Evolutionary conservation across 2,329 filamentous ascomycete genomes (phyloP), one percentile per base, ranked within the genome.

Genomic region (Clonostachys solani): DNA sequence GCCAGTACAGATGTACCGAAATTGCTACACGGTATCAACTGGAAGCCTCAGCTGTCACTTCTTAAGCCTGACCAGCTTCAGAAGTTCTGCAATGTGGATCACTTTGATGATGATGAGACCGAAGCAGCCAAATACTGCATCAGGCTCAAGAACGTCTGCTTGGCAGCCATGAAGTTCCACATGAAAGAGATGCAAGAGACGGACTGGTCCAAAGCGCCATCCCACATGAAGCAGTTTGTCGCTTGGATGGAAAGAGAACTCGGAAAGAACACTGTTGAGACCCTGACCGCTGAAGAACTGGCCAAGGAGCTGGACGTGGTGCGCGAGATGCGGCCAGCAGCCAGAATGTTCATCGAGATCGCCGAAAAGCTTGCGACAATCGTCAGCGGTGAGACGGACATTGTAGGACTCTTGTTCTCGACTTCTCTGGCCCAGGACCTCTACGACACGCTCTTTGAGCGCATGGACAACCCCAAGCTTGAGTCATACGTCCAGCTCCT

Each of bases 101-200:
- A 40, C 1, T 53, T 54, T 23, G 40, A 48, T 4, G 52, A 56
- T 41, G 57, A 60, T 29, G 62, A 64, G 40, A 29, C 23, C 8
- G 23, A 29, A 29, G 23, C 23, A 29, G 23, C 23, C 9, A 29
- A 10, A 9, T 29, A 29, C 9, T 29, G 23, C 23, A 10, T 29
- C 23, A 29, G 23, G 23, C 23, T 29, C 23, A 29, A 29, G 23
- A 29, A 29, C 10, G 23, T 29, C 23, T 29, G 23, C 23, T 29
- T 29, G 23, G 23, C 23, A 10, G 23, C 23, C 23, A 29, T 29
- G 23, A 29, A 29, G 9, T 29, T 29, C 23, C 23, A 29, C 23
- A 29, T 29, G 23, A 29, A 29, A 9, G 23, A 29, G 23, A 29
- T 29, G 23, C 23, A 29, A 10, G 23, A 29, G 23, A 29, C 23